Base-by-base conservation (phyloP, 805 yeast species). In the Pichia ethanolica region DNA sequence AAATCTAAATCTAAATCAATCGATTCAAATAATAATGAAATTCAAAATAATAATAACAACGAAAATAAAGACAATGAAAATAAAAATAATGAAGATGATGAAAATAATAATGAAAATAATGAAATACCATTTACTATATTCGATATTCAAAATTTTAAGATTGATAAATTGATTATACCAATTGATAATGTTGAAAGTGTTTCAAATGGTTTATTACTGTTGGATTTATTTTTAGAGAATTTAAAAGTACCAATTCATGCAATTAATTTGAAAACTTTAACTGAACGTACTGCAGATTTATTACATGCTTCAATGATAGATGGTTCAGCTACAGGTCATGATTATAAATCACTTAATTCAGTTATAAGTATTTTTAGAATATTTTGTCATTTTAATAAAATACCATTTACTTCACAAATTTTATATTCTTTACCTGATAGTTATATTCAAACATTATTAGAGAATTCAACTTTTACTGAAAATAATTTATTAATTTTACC, bases 251-350 rank as follows among this genome's bases (percentile, higher is more conserved):
- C 64, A 0, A 67, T 80, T 42, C 73, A 71, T 55, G 83, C 80
- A 1, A 62, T 81, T 5, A 81, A 82, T 56, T 63, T 82, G 50
- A 72, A 83, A 50, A 77, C 78, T 39, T 68, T 83, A 44, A 77
- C 85, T 1, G 83, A 84, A 48, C 70, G 90, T 61, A 82, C 88
- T 0, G 80, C 87, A 0, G 86, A 83, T 61, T 66, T 83, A 46
- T 71, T 83, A 47, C 86, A 81, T 57, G 87, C 86, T 1, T 81
- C 89, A 10, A 64, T 64, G 68, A 57, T 44, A 57, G 55, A 34
- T 49, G 56, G 39, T 20, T 34, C 39, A 42, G 52, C 42, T 36
- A 56, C 46, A 13, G 53, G 50, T 38, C 45, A 50, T n/a, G 52
- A 52, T 10, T 59, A 59, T 41, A 69, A 53, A 55, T 66, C 58